Evolutionary conservation across 2,329 filamentous ascomycete species (phyloP).

Genomic region (Penicillium sp.): DNA sequence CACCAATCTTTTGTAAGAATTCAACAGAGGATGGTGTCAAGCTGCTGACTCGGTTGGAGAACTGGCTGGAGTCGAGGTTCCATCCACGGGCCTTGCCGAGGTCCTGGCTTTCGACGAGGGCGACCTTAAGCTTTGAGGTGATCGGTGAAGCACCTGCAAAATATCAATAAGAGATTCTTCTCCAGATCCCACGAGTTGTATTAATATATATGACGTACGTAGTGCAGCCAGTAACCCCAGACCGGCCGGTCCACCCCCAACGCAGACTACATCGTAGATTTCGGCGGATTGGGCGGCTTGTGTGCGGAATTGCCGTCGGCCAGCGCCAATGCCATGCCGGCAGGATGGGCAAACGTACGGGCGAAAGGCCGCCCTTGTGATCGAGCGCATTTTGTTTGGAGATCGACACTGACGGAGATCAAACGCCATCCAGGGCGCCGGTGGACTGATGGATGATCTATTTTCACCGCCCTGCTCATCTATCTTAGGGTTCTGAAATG

Average conservation of each 20-base stretch:
- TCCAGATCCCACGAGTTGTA: conserved; percentile 1
- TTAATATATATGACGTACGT: conserved; percentile 53
- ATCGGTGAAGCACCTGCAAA: conserved; percentile 69
- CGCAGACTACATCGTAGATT: conserved; percentile 90
- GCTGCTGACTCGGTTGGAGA: conserved; percentile 94
- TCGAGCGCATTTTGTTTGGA: conserved; percentile 35
- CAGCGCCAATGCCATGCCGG: conserved; percentile 26
- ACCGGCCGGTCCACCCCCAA: conserved; percentile 86
- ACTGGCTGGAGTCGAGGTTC: conserved; percentile 66
- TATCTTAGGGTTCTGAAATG: rapidly evolving
- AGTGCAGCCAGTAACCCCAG: conserved; percentile 78
- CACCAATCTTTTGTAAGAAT: conserved; percentile 80
- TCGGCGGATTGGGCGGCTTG: conserved; percentile 54
- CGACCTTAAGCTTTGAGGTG: conserved; percentile 76
- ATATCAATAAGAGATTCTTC: background rate
- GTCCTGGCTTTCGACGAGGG: conserved; percentile 87
- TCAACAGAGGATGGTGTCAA: conserved; percentile 84
- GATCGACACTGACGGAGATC: background rate
- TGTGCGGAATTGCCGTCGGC: conserved; percentile 35
- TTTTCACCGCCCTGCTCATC: background rate
- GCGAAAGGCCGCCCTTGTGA: conserved; percentile 32
- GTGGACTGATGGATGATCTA: background rate
- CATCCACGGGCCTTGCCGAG: conserved; percentile 68
- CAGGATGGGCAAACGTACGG: conserved; percentile 45
- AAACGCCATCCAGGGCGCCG: background rate